phyloP scores from a whole-genome alignment of 2,329 filamentous ascomycete genomes.

The Incumbomyces lentus region DNA sequence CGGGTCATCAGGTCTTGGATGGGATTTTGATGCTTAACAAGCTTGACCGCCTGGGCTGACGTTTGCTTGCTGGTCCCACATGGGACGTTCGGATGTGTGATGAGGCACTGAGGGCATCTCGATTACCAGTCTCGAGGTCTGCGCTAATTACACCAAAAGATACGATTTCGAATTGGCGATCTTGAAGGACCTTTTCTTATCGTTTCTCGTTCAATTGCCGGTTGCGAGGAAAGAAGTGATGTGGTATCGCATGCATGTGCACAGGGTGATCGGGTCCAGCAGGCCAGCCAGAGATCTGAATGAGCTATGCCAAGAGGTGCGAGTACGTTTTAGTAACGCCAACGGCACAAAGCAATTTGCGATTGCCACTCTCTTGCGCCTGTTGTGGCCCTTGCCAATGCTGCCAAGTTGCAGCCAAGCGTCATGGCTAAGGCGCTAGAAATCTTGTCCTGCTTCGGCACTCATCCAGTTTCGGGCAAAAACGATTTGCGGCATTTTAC shows the following conservation, averaged over 20 bases:
- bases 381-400: constrained; percentile 30
- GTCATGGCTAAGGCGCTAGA: neutral
- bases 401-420: constrained; percentile 51
- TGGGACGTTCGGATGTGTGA: too few relatives aligned
- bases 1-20: neutral
- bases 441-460: neutral
- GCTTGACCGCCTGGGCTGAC: constrained; percentile 4
- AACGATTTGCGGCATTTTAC: too few relatives aligned
- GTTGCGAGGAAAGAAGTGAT: too few relatives aligned
- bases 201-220: too few relatives aligned
- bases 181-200: too few relatives aligned
- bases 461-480: too few relatives aligned
- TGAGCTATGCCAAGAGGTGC: neutral
- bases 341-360: constrained; percentile 31
- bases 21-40: constrained; percentile 1
- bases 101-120: too few relatives aligned
- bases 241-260: too few relatives aligned
- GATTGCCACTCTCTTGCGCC: constrained; percentile 35
- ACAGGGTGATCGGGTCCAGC: too few relatives aligned
- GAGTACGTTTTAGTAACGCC: neutral
- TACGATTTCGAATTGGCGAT: too few relatives aligned
- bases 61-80: neutral
- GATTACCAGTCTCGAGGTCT: too few relatives aligned
- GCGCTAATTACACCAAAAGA: too few relatives aligned
- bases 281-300: neutral